Conservation (phyloP, 345 rosid genomes). For the Ceriops zippeliana region DNA sequence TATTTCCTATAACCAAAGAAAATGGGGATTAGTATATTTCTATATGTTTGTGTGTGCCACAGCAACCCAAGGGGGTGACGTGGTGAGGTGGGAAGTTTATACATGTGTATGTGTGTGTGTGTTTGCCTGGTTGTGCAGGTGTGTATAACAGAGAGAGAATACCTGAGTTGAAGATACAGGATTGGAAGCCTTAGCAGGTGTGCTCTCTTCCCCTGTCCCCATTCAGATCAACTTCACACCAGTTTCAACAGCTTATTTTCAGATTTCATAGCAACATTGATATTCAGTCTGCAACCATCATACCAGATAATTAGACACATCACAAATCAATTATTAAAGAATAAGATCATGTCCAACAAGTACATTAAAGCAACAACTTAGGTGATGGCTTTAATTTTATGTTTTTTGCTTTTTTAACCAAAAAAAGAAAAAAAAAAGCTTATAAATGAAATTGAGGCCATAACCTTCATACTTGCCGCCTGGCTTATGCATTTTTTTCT, state of each 20-base stretch:
- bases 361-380: too few species aligned
- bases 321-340: conserved; percentile 6
- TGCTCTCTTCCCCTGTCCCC: conserved; percentile 80
- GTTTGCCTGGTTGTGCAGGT: not conserved
- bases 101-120: not conserved
- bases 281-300: conserved; percentile 24
- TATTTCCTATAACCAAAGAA: conserved; percentile 46
- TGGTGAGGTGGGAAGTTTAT: too few species aligned
- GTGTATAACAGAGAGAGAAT: not conserved
- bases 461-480: too few species aligned
- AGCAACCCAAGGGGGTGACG: too few species aligned
- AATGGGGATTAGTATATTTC: conserved; percentile 7
- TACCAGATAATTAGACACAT: conserved; percentile 8
- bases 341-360: too few species aligned
- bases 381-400: too few species aligned
- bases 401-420: too few species aligned
- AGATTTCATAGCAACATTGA: conserved; percentile 13
- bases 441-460: too few species aligned
- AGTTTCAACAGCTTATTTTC: conserved; percentile 15
- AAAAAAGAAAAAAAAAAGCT: too few species aligned
- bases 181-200: conserved; percentile 67
- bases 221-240: conserved; percentile 27
- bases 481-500: too few species aligned
- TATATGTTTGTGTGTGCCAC: not conserved
- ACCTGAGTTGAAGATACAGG: conserved; percentile 75